Base-by-base conservation (phyloP, 2,329 filamentous ascomycete species). In the Fusarium sp. region DNA sequence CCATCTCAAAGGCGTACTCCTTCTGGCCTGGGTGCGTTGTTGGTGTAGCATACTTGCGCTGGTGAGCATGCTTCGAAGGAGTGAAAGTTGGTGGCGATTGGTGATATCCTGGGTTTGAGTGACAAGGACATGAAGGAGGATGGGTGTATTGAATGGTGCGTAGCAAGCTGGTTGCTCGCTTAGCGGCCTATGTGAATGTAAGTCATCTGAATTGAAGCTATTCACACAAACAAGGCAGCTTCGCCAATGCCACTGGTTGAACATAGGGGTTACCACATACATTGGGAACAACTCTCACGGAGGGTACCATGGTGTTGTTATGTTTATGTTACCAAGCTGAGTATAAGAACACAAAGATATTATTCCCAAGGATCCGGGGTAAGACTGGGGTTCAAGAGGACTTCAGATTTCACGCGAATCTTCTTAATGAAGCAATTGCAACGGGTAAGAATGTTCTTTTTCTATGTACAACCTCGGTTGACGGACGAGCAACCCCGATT, bases 1-100 rank as follows among this genome's bases (percentile, higher is more conserved):
- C 96, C 95, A 99, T 97, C 81, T 99, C 96, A 79, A 99, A 99
- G 17, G 96, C 96, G 83, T 99, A 99, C 81, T 99, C 96, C 80
- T 97, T 97, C 77, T 94, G 87, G 12, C 87, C 83, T 32, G 92
- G 83, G 23, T 78, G 71, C 41, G 77, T 77, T 35, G 92, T 84
- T 0, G 95, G 93, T 0, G 93, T 95, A n/a, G 93, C 94, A 80
- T 88, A 90, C 53, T 84, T 85, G 37, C 89, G 80, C 27, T 73
- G 68, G 35, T 76, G 82, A 37, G 82, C 72, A 72, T 81, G 64
- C 72, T 77, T 68, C 49, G 83, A 85, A 26, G 86, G 85, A 18
- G 85, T 81, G 65, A 95, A 83, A 66, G 88, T 85, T 42, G 88
- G 83, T 42, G 86, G 86, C 41, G 87, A 73, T 80, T 95, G 90